These are phyloP conservation scores for Sesbania bispinosa DNA, from an alignment of 306 rosid genomes.

Conservation along the genomic window DNA sequence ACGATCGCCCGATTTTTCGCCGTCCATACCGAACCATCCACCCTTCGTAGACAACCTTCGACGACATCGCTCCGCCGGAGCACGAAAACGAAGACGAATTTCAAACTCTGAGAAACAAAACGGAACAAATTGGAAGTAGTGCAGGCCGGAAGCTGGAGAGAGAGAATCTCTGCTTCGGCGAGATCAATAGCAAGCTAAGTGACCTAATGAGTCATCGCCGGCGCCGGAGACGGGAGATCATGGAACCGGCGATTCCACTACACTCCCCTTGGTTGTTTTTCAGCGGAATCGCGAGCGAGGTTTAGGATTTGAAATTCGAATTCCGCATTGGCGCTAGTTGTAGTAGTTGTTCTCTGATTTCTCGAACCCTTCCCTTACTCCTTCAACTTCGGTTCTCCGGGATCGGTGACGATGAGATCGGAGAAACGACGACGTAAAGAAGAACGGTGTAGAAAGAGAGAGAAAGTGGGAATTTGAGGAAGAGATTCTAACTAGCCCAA, in stretches of 20 bases:
- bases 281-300: not conserved
- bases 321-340: conserved; percentile 28
- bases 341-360: not conserved
- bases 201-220: conserved; percentile 46
- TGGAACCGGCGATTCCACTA: conserved; percentile 24
- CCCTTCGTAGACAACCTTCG: conserved; percentile 95
- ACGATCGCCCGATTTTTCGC: conserved; percentile 92
- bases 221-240: conserved; percentile 11
- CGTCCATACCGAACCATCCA: conserved; percentile 99
- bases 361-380: not conserved
- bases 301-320: conserved; percentile 26
- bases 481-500: conserved; percentile 24
- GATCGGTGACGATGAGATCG: conserved; percentile 28
- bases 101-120: not conserved
- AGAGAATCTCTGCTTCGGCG: conserved; percentile 54
- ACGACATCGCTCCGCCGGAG: conserved; percentile 54
- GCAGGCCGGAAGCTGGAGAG: conserved; percentile 63
- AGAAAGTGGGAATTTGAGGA: conserved; percentile 18
- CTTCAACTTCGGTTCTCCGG: not conserved
- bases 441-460: not conserved
- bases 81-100: not conserved
- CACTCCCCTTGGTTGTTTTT: not conserved
- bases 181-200: conserved; percentile 43
- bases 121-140: conserved; percentile 12
- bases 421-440: conserved; percentile 49